Percentiles rank a stretch among this genome's conserved stretches.
Evolutionary conservation across 768 basidiomycete genomes (phyloP).

Genomic region (Boletus rubroflammeus): DNA sequence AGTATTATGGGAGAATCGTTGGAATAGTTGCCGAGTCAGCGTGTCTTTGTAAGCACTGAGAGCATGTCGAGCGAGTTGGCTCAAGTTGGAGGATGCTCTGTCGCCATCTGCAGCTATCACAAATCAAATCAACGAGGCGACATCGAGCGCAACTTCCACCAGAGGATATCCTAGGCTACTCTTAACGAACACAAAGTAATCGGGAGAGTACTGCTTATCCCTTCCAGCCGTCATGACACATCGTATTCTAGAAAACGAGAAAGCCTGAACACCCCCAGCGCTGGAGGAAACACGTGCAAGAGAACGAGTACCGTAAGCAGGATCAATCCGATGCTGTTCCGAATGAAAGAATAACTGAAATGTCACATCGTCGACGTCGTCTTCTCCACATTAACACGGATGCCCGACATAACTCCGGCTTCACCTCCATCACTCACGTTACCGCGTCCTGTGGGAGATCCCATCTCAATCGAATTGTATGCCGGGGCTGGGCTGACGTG

Average conservation of each 20-base stretch:
- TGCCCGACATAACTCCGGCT: slow-evolving; percentile 33
- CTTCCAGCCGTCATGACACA: slow-evolving; percentile 10
- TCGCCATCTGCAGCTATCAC: too few relatives aligned
- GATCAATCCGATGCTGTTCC: slow-evolving; percentile 28
- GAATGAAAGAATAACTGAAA: slow-evolving; percentile 15
- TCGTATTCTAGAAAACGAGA: slow-evolving; percentile 22
- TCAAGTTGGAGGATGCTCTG: too few relatives aligned
- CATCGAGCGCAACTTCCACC: not conserved
- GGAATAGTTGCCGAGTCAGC: slow-evolving; percentile 11
- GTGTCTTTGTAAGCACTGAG: slow-evolving; percentile 6
- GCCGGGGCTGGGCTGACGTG: slow-evolving; percentile 51
- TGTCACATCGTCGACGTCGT: slow-evolving; percentile 47
- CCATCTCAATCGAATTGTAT: slow-evolving; percentile 41
- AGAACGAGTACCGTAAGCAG: slow-evolving; percentile 20
- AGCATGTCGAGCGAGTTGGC: too few relatives aligned
- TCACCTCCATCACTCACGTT: slow-evolving; percentile 25
- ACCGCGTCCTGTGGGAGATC: slow-evolving; percentile 11
- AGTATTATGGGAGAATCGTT: not conserved
- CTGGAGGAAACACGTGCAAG: slow-evolving; percentile 17
- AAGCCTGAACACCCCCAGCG: slow-evolving; percentile 9
- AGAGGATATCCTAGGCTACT: not conserved
- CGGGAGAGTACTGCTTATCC: slow-evolving; percentile 15
- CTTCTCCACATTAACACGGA: slow-evolving; percentile 62
- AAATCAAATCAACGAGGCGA: too few relatives aligned
- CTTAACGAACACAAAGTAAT: slow-evolving; percentile 5